Evolutionary conservation across 2,329 filamentous ascomycete genomes (phyloP), one percentile per base, ranked within the genome.

Genomic region (Penicillium oxalicum): DNA sequence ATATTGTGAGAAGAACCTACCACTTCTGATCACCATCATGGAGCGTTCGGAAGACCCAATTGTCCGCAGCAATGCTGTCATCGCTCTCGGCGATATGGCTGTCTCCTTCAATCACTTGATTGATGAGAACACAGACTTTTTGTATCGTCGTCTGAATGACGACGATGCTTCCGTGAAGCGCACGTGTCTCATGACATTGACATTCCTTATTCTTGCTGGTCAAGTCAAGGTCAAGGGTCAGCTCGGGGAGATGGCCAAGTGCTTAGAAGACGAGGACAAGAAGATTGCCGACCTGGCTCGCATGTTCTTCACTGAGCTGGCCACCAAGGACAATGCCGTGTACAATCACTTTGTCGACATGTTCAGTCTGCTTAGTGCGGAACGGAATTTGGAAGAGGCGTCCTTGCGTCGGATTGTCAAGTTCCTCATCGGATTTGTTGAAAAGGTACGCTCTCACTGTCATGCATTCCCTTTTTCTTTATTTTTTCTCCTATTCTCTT

Each of bases 281-380:
- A 82, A 88, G 53, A 95, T 97, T 54, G 88, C 91, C 0, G 93
- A 98, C 64, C 79, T 98, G 63, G 88, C 90, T 11, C 80, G 89
- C 50, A 97, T 97, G 91, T 98, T 98, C 81, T 98, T 98, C 70
- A 91, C 89, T 0, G 93, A 98, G 70, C 79, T 98, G 47, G 90
- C 91, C 53, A 95, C 90, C 59, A 98, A 98, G 75, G 93, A 98
- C 68, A 98, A 98, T 64, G 93, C 93, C 2, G 89, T 98, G 2
- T 98, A 98, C 70, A 98, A 98, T 68, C 91, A 98, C 73, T 98
- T 98, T 70, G 90, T 98, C 27, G 93, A 98, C 66, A 97, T 98
- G 88, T 98, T 98, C 70, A 91, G 87, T 64, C 74, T 97, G 56
- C 76, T 98, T 40, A 93, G 88, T 49, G 87, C 90, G 0, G 91